Evolutionary conservation across 352 stramenopile species (phyloP).

Genomic region (Phytophthora gonapodyides): DNA sequence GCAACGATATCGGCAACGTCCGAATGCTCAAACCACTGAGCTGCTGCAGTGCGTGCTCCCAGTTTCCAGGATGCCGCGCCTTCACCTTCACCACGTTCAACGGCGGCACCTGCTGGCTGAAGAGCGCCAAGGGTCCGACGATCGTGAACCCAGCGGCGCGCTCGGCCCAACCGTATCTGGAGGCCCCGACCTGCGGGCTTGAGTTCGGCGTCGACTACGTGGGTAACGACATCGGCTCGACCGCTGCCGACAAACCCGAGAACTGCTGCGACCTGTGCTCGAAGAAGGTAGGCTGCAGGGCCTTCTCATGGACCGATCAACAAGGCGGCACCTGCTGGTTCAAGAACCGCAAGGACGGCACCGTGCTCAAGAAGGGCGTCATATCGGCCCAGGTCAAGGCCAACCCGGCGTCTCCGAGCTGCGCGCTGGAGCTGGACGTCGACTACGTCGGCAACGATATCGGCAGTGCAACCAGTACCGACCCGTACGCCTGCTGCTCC

Average conservation of each 20-base stretch:
- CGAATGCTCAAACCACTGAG: slow-evolving; percentile 19
- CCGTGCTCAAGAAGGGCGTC: slow-evolving; percentile 4
- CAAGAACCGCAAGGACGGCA: slow-evolving; percentile 34
- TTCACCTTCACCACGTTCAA: slow-evolving; percentile 31
- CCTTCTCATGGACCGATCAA: slow-evolving; percentile 53
- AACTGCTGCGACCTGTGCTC: slow-evolving; percentile 27
- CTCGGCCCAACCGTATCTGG: slow-evolving; percentile 14
- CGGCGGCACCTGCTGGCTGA: slow-evolving; percentile 30
- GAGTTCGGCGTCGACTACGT: slow-evolving; percentile 32
- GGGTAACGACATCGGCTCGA: slow-evolving; percentile 34
- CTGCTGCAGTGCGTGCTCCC: slow-evolving; percentile 13
- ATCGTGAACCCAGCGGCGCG: slow-evolving; percentile 5
- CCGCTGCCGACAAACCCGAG: slow-evolving; percentile 1
- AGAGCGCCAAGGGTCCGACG: slow-evolving; percentile 10
- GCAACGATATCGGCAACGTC: slow-evolving; percentile 18
- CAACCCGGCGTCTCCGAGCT: slow-evolving; percentile 29
- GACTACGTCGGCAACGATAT: slow-evolving; percentile 40
- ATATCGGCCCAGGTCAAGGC: slow-evolving; percentile 17
- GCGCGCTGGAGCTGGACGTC: slow-evolving; percentile 34
- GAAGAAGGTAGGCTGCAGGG: slow-evolving; percentile 20
- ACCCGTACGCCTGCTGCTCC: slow-evolving; percentile 34
- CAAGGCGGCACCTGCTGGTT: slow-evolving; percentile 53
- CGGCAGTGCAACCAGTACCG: slow-evolving; percentile 16
- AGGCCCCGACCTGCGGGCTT: slow-evolving; percentile 22
- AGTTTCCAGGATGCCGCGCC: slow-evolving; percentile 29